phyloP scores from a whole-genome alignment of 2,329 filamentous ascomycete species.

The Macroventuria anomochaeta region DNA sequence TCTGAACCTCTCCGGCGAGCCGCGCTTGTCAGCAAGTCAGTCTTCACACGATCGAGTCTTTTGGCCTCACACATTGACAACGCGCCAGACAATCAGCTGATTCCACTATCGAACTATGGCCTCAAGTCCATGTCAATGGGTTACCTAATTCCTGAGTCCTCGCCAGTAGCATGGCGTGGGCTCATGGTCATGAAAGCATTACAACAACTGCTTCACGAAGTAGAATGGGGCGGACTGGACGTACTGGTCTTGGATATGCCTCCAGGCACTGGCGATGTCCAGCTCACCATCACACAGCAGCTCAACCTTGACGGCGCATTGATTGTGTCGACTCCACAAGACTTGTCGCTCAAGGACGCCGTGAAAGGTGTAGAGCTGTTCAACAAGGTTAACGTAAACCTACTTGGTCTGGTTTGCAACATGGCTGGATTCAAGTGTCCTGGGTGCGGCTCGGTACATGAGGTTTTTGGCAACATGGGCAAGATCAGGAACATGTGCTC shows the following conservation, averaged over 20 bases:
- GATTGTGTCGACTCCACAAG: slow-evolving; percentile 92
- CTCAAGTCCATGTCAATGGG: slow-evolving; percentile 99
- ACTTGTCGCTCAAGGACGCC: slow-evolving; percentile 89
- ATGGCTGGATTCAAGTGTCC: slow-evolving; percentile 51
- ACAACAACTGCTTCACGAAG: slow-evolving; percentile 92
- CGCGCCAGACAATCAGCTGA: slow-evolving; percentile 72
- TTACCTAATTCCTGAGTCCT: slow-evolving; percentile 79
- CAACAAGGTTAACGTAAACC: slow-evolving; percentile 76
- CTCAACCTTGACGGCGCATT: slow-evolving; percentile 84
- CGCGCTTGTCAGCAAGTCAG: slow-evolving; percentile 74
- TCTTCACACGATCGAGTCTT: slow-evolving; percentile 16
- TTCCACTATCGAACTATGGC: slow-evolving; percentile 92
- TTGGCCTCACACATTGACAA: slow-evolving; percentile 4
- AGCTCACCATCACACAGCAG: slow-evolving; percentile 96
- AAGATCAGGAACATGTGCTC: slow-evolving; percentile 79
- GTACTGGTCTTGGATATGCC: slow-evolving; percentile 89
- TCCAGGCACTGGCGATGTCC: slow-evolving; percentile 93
- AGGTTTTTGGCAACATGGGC: slow-evolving; percentile 64
- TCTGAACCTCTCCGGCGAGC: slow-evolving; percentile 80
- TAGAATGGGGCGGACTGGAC: slow-evolving; percentile 91
- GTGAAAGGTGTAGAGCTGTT: slow-evolving; percentile 94
- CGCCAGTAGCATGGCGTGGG: slow-evolving; percentile 92
- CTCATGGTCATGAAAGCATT: slow-evolving; percentile 98
- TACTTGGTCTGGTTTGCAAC: slow-evolving; percentile 77
- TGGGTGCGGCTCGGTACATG: slow-evolving; percentile 57